Conservation (phyloP, 106 monocot genomes). For the Dendrobium huoshanense region DNA sequence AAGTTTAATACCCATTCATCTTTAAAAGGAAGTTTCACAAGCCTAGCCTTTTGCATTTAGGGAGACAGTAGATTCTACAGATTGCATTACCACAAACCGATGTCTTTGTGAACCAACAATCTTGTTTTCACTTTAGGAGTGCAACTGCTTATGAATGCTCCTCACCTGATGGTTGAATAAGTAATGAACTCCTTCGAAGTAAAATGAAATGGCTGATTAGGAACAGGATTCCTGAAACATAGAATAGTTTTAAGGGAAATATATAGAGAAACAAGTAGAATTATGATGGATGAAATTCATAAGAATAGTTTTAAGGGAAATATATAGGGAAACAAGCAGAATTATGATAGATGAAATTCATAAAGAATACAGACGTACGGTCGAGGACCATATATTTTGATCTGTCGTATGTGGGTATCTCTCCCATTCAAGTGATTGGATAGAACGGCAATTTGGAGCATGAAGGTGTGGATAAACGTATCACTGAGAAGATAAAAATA, state of each 20-base stretch:
- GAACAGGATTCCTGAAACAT: constrained; percentile 84
- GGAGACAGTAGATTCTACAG: not conserved
- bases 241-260: not conserved
- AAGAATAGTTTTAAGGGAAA: not conserved
- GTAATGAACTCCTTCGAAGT: constrained; percentile 74
- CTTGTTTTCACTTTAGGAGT: not conserved
- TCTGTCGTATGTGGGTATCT: constrained; percentile 94
- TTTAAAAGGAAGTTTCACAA: not conserved
- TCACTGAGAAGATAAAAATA: constrained; percentile 36
- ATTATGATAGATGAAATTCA: not conserved
- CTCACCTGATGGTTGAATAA: constrained; percentile 68
- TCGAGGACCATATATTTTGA: constrained; percentile 90
- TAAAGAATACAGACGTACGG: constrained; percentile 43
- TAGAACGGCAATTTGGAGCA: constrained; percentile 86
- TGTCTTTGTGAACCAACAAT: not conserved
- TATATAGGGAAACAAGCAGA: constrained; percentile 2
- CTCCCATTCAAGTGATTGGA: constrained; percentile 96
- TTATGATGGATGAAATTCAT: not conserved
- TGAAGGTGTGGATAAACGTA: constrained; percentile 90
- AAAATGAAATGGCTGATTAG: constrained; percentile 92
- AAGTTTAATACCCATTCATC: too few relatives aligned
- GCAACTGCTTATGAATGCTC: not conserved
- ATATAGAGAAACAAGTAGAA: not conserved
- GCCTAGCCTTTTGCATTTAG: not conserved
- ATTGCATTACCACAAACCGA: not conserved